A percentile compares a stretch with the other conserved stretches of the same genome.
Conservation (phyloP, 2,329 filamentous ascomycete genomes). For the Orbilia oligospora region DNA sequence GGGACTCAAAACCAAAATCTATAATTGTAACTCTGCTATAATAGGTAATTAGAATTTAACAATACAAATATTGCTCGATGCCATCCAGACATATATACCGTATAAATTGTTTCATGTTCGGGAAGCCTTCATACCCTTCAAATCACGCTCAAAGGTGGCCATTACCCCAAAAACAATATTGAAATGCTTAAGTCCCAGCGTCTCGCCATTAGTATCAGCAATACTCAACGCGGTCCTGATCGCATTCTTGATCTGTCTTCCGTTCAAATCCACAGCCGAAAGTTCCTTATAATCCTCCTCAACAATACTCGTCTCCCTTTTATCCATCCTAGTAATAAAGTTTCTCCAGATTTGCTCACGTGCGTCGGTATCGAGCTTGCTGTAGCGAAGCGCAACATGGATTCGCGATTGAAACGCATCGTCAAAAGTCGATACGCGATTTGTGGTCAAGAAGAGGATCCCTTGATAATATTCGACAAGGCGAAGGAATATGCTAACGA, state of each 20-base stretch:
- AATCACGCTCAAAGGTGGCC: slow-evolving; percentile 55
- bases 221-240: slow-evolving; percentile 64
- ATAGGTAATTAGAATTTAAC: no score
- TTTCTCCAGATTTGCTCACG: slow-evolving; percentile 64
- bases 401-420: slow-evolving; percentile 67
- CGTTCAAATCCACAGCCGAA: slow-evolving; percentile 64
- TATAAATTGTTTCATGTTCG: no score
- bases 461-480: slow-evolving; percentile 70
- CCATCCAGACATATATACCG: no score
- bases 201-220: slow-evolving; percentile 60
- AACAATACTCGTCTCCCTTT: neutral
- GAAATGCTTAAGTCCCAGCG: slow-evolving; percentile 62
- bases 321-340: slow-evolving; percentile 60
- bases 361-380: slow-evolving; percentile 61
- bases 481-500: slow-evolving; percentile 67
- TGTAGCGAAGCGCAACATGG: slow-evolving; percentile 66
- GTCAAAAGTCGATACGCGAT: slow-evolving; percentile 68
- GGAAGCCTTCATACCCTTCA: neutral
- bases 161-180: slow-evolving; percentile 63
- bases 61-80: no score
- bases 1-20: no score
- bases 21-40: no score
- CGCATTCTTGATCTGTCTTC: slow-evolving; percentile 66
- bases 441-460: slow-evolving; percentile 71
- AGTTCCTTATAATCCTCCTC: slow-evolving; percentile 47